A percentile compares a stretch with the other conserved stretches of the same genome.
Evolutionary conservation across 257 asterid genomes (phyloP).

Genomic region (Avicennia marina): DNA sequence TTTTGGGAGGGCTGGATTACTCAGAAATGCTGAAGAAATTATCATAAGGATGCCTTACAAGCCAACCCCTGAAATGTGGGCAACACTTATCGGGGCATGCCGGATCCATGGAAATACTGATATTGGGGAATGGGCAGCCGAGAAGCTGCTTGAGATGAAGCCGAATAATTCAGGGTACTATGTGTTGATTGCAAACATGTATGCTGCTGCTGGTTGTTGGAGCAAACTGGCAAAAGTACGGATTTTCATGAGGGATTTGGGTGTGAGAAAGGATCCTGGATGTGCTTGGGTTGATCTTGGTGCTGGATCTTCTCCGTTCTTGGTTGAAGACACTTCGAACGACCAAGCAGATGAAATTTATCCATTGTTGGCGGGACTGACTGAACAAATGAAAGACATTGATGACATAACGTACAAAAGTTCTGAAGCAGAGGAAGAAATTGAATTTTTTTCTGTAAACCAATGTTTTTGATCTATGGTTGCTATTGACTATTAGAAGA

Average conservation of each 20-base stretch:
- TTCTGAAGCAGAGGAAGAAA: conserved; percentile 35
- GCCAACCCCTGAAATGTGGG: conserved; percentile 80
- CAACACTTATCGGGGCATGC: conserved; percentile 82
- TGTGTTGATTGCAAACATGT: too few species aligned
- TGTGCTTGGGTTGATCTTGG: conserved; percentile 79
- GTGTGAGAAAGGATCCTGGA: conserved; percentile 77
- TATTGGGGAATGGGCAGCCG: conserved; percentile 91
- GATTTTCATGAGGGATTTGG: conserved; percentile 64
- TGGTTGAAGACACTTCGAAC: conserved; percentile 57
- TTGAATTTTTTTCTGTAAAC: too few species aligned
- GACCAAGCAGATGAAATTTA: conserved; percentile 41
- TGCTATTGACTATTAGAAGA: too few species aligned
- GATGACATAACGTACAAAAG: conserved; percentile 31
- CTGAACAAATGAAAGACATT: conserved; percentile 53
- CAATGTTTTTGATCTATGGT: too few species aligned
- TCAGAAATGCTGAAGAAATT: conserved; percentile 51
- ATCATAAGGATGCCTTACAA: conserved; percentile 51
- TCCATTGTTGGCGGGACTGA: conserved; percentile 38
- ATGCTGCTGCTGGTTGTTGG: conserved; percentile 81
- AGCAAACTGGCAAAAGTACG: conserved; percentile 61
- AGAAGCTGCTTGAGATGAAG: conserved; percentile 56
- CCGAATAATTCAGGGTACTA: conserved; percentile 73
- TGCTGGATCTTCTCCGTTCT: conserved; percentile 53
- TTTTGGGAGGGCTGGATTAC: conserved; percentile 73
- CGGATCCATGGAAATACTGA: conserved; percentile 56